These are phyloP conservation scores for Raphidocelis subcapitata DNA, from an alignment of 139 green algal genomes.

Conservation along the genomic window DNA sequence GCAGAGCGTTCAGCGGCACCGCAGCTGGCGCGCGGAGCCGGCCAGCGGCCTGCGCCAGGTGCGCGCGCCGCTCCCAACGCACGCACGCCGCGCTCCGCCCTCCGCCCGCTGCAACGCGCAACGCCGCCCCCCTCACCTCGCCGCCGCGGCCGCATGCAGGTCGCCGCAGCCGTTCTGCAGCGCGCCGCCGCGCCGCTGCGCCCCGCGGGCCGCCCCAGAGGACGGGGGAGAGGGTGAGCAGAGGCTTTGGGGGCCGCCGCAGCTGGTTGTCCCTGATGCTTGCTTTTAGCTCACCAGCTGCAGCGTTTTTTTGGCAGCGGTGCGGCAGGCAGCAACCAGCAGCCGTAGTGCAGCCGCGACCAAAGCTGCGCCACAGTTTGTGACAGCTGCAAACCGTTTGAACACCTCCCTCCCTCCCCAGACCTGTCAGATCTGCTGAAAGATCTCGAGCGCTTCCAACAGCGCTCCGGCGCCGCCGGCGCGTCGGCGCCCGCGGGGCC, in stretches of 20 bases:
- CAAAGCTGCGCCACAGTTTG: neutral
- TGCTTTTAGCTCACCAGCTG: neutral
- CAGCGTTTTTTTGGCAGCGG: neutral
- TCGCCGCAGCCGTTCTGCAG: too few relatives aligned
- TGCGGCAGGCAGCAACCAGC: neutral
- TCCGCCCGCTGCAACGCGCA: too few relatives aligned
- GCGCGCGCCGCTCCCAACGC: too few relatives aligned
- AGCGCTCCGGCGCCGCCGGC: constrained; percentile 2
- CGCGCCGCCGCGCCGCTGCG: too few relatives aligned
- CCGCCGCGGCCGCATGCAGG: too few relatives aligned
- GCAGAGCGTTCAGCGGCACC: neutral
- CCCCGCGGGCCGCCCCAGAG: neutral
- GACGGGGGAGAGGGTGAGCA: neutral
- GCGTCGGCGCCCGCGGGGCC: neutral
- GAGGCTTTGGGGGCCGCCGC: too few relatives aligned
- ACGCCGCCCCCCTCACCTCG: too few relatives aligned
- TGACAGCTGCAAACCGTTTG: neutral
- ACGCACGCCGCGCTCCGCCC: too few relatives aligned
- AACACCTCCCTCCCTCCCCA: too few relatives aligned
- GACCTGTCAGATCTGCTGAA: constrained; percentile 30
- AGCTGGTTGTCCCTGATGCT: too few relatives aligned
- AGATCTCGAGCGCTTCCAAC: constrained; percentile 46
- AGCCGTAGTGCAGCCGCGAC: neutral
- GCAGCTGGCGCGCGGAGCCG: neutral
- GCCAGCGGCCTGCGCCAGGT: too few relatives aligned